phyloP scores from a whole-genome alignment of 805 yeast species.

The Hanseniaspora clermontiae region DNA sequence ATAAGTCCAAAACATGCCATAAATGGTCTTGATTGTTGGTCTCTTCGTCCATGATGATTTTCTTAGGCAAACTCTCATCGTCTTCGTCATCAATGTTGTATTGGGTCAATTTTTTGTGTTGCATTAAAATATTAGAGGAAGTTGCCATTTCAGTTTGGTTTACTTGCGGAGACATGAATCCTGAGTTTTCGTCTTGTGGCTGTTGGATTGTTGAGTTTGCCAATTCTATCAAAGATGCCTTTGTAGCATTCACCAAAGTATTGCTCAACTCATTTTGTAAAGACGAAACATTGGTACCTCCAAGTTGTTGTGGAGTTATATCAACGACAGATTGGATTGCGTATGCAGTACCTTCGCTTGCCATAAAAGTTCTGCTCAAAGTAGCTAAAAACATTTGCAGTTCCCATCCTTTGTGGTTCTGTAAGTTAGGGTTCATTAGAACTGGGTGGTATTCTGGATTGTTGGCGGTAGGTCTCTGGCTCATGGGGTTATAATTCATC shows the following conservation, averaged over 20 bases:
- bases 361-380: constrained; percentile 25
- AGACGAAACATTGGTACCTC: constrained; percentile 7
- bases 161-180: constrained; percentile 17
- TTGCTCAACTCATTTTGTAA: constrained; percentile 10
- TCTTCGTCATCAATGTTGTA: constrained; percentile 41
- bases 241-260: constrained; percentile 12
- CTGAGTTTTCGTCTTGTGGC: neutral
- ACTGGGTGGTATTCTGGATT: constrained; percentile 29
- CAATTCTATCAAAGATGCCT: constrained; percentile 13
- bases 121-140: constrained; percentile 25
- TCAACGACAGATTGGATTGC: constrained; percentile 31
- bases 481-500: constrained; percentile 3
- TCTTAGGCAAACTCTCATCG: constrained; percentile 54
- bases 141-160: constrained; percentile 16
- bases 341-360: constrained; percentile 27
- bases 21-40: constrained; percentile 43
- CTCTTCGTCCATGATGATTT: constrained; percentile 28
- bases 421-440: constrained; percentile 24
- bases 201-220: constrained; percentile 7
- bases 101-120: constrained; percentile 33
- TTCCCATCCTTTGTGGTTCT: constrained; percentile 29
- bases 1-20: constrained; percentile 88
- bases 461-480: constrained; percentile 18
- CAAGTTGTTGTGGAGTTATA: constrained; percentile 18
- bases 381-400: constrained; percentile 27